Conservation (phyloP, 2,329 filamentous ascomycete species). For the Nemania sp. region DNA sequence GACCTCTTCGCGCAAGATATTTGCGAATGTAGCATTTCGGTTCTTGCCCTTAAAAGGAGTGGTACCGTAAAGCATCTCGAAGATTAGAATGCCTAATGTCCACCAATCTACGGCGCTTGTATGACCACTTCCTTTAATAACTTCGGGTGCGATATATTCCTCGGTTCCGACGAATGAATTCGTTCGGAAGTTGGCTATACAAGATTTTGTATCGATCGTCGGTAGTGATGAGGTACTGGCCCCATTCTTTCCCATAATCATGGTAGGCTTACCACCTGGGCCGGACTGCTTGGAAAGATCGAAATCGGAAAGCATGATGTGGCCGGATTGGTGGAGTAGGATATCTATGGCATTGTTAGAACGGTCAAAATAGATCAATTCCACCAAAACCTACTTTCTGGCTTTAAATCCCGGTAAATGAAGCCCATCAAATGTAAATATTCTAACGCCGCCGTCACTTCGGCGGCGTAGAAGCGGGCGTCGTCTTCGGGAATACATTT, state of each 20-base stretch:
- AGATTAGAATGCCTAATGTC: constrained; percentile 96
- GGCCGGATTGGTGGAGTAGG: constrained; percentile 96
- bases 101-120: constrained; percentile 99
- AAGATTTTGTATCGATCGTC: constrained; percentile 98
- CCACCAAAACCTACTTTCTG: constrained; percentile 79
- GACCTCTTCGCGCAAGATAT: constrained; percentile 95
- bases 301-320: constrained; percentile 99
- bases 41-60: constrained; percentile 99
- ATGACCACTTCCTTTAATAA: constrained; percentile 98
- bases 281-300: constrained; percentile 98
- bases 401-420: constrained; percentile 97
- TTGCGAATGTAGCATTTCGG: constrained; percentile 96
- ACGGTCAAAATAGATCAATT: neutral
- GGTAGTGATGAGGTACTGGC: constrained; percentile 87
- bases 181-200: constrained; percentile 97
- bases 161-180: constrained; percentile 99
- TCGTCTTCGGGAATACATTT: constrained; percentile 98
- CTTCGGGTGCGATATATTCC: constrained; percentile 98
- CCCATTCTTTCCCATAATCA: constrained; percentile 94
- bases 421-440: constrained; percentile 99
- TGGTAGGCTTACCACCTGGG: constrained; percentile 93
- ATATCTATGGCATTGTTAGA: constrained; percentile 76
- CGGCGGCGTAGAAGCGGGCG: constrained; percentile 95
- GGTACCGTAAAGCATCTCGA: constrained; percentile 98
- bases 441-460: constrained; percentile 95